phyloP scores from a whole-genome alignment of 2,329 filamentous ascomycete species.

The Exophiala lecanii-corni region DNA sequence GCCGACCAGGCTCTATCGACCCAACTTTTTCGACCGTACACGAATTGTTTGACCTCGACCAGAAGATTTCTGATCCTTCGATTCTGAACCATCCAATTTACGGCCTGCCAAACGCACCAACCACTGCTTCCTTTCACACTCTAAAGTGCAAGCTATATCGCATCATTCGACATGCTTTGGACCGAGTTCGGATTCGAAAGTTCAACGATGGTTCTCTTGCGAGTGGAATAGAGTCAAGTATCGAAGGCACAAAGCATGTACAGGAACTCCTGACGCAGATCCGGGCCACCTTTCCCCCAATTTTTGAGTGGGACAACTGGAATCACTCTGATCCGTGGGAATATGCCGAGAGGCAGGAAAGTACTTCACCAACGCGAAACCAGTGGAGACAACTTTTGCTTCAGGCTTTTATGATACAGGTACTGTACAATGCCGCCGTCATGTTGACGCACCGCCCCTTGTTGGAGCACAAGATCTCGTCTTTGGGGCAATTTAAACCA shows the following conservation, averaged over 20 bases:
- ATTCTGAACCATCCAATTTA: slow-evolving; percentile 4
- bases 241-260: background rate
- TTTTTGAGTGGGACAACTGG: slow-evolving; percentile 4
- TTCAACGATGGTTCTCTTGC: background rate
- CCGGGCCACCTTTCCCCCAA: background rate
- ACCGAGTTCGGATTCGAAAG: slow-evolving; percentile 26
- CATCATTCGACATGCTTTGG: slow-evolving; percentile 28
- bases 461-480: slow-evolving; percentile 22
- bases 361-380: slow-evolving; percentile 5
- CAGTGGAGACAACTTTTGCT: slow-evolving; percentile 13
- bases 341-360: background rate
- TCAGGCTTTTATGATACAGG: slow-evolving; percentile 20
- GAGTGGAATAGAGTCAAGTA: background rate
- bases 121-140: slow-evolving; percentile 25
- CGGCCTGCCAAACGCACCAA: background rate
- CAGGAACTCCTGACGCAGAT: background rate
- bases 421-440: slow-evolving; percentile 25
- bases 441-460: slow-evolving; percentile 25
- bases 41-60: slow-evolving; percentile 27
- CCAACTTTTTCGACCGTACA: slow-evolving; percentile 21
- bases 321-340: background rate
- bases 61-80: slow-evolving; percentile 14
- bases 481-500: slow-evolving; percentile 8
- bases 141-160: slow-evolving; percentile 28
- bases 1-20: slow-evolving; percentile 1